Conservation (phyloP, 2,329 filamentous ascomycete species). For the Arthroderma uncinatum region DNA sequence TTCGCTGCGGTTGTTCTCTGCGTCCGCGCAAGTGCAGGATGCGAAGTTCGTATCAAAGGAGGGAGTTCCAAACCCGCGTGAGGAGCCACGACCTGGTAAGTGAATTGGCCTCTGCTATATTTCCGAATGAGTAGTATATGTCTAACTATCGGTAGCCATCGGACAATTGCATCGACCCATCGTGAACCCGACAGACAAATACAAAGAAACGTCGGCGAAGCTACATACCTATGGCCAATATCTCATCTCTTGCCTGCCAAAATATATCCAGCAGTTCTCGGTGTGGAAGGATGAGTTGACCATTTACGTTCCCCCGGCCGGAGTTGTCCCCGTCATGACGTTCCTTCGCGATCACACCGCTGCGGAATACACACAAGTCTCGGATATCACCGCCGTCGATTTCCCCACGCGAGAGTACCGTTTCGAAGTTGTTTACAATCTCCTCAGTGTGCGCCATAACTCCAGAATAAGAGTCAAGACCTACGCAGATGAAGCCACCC, state of each 20-base stretch:
- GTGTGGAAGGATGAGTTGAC: constrained; percentile 99
- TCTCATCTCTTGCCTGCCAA: constrained; percentile 90
- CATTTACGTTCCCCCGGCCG: constrained; percentile 80
- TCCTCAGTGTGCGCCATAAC: constrained; percentile 92
- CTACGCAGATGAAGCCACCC: constrained; percentile 90
- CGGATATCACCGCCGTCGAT: constrained; percentile 86
- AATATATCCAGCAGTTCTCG: constrained; percentile 98
- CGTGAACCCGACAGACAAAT: constrained; percentile 89
- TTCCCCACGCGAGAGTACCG: constrained; percentile 91
- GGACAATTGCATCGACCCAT: constrained; percentile 64
- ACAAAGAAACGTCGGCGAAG: constrained; percentile 71
- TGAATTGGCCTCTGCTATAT: constrained; percentile 7
- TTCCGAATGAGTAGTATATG: neutral
- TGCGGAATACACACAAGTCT: constrained; percentile 89
- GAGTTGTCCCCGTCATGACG: constrained; percentile 79
- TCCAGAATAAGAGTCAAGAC: constrained; percentile 96
- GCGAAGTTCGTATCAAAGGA: constrained; percentile 45
- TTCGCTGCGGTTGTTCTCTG: constrained; percentile 27
- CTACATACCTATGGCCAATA: constrained; percentile 94
- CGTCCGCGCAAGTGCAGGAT: constrained; percentile 27
- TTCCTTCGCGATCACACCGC: constrained; percentile 98
- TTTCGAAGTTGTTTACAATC: constrained; percentile 96
- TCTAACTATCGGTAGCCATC: constrained; percentile 26
- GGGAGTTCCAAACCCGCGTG: constrained; percentile 56
- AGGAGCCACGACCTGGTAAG: constrained; percentile 44